phyloP scores from a whole-genome alignment of 2,329 filamentous ascomycete genomes.

The Ophiocordyceps camponoti-floridani region DNA sequence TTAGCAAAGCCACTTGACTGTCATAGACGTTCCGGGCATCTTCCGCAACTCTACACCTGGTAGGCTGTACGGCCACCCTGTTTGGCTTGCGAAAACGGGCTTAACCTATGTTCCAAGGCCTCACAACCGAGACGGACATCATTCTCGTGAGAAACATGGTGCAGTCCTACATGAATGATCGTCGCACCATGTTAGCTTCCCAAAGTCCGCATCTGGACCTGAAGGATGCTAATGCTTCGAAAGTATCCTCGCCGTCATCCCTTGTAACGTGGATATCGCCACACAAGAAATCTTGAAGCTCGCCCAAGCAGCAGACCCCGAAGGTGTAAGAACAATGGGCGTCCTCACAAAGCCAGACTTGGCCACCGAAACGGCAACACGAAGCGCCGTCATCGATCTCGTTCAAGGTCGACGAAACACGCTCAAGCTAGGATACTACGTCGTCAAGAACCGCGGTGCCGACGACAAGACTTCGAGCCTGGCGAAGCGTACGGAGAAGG shows the following conservation, averaged over 20 bases:
- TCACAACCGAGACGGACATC: slow-evolving; percentile 27
- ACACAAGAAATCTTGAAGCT: slow-evolving; percentile 21
- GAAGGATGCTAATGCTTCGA: not conserved
- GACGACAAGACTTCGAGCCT: slow-evolving; percentile 18
- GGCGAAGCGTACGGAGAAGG: slow-evolving; percentile 12
- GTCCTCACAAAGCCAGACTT: slow-evolving; percentile 44
- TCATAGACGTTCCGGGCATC: slow-evolving; percentile 38
- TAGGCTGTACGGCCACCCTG: no score
- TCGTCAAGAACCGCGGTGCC: slow-evolving; percentile 28
- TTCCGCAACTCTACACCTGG: slow-evolving; percentile 19
- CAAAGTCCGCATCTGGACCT: no score
- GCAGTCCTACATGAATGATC: slow-evolving; percentile 23
- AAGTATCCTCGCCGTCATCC: slow-evolving; percentile 25
- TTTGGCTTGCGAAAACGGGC: no score
- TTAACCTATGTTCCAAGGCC: slow-evolving; percentile 9
- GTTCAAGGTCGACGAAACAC: slow-evolving; percentile 20
- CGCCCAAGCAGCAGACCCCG: slow-evolving; percentile 18
- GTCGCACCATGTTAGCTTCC: slow-evolving; percentile 21
- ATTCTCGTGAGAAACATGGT: slow-evolving; percentile 28
- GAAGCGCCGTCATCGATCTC: slow-evolving; percentile 21
- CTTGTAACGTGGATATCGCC: slow-evolving; percentile 20
- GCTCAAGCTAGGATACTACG: slow-evolving; percentile 27
- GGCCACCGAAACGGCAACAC: slow-evolving; percentile 20
- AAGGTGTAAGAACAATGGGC: slow-evolving; percentile 23
- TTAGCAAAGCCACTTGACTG: slow-evolving; percentile 23